Base-by-base conservation (phyloP, 768 basidiomycete genomes). In the Lyophyllum semitale region DNA sequence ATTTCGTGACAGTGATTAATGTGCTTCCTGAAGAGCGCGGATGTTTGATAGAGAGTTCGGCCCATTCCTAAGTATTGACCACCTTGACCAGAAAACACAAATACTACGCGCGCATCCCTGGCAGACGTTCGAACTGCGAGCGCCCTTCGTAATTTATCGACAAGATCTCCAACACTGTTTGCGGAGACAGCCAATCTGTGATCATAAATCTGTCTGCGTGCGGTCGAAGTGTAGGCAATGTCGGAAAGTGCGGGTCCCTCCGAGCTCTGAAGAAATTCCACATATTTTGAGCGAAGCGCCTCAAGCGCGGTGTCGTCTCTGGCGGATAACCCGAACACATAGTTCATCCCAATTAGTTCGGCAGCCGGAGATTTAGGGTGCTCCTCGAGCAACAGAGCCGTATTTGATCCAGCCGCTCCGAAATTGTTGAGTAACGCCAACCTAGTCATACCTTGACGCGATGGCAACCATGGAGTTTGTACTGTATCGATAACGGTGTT, bases 51-150 rank as follows among this genome's bases (percentile, higher is more conserved):
- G 15, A 91, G 75, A 0, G 68, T 65, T 27, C 68, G 55, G 0
- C 85, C 88, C 88, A 90, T 89, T 6, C 83, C 80, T 17, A 73
- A 63, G 69, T 86, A 85, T 58, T 89, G 87, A 29, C 80, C 73
- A 35, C 88, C 89, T 63, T 90, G 87, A 8, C 89, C 90, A 17
- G 88, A 85, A 66, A 89, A 90, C 3, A 89, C 84, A 60, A 91
- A 89, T 5, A 83, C 75, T 1, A 80, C 74, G 3, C 72, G 69
- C n/a, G 64, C 58, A 1, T 53, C 29, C 15, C 68, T 60, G n/a
- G 63, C 56, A 22, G 68, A 48, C 15, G 59, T 64, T 38, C 73
- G 66, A 18, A 71, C 63, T 22, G 74, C 61, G 3, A 70, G 49
- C 7, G 80, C 72, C 0, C 58, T 59, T 5, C 55, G 59, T 8